These are phyloP conservation scores for Phytophthora citrophthora DNA, from an alignment of 352 stramenopile species.

Conservation along the genomic window DNA sequence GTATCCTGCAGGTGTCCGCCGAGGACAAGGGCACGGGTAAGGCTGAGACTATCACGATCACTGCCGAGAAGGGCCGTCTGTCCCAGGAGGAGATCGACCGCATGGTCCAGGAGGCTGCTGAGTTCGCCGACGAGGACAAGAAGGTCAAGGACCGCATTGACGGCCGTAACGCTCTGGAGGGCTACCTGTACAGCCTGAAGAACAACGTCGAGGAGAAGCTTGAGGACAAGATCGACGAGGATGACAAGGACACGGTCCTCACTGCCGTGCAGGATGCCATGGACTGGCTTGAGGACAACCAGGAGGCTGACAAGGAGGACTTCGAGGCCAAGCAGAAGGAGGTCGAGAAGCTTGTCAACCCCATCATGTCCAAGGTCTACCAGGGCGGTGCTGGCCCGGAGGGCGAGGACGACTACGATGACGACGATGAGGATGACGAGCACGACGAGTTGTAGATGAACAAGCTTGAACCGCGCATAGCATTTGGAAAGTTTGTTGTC, in stretches of 20 bases:
- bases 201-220: slow-evolving; percentile 95
- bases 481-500: slow-evolving; percentile 42
- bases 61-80: slow-evolving; percentile 98
- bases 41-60: slow-evolving; percentile 98
- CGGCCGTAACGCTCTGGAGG: slow-evolving; percentile 96
- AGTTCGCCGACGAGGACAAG: slow-evolving; percentile 99
- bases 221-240: slow-evolving; percentile 95
- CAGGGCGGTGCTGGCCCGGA: slow-evolving; percentile 71
- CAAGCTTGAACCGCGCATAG: slow-evolving; percentile 19
- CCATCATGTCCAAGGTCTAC: slow-evolving; percentile 99
- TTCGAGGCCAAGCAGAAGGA: slow-evolving; percentile 99
- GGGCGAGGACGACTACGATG: slow-evolving; percentile 73
- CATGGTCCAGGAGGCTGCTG: slow-evolving; percentile 98
- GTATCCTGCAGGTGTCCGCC: slow-evolving; percentile 98
- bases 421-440: slow-evolving; percentile 86
- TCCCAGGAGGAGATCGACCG: slow-evolving; percentile 99
- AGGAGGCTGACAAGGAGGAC: slow-evolving; percentile 98
- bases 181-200: slow-evolving; percentile 97
- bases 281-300: slow-evolving; percentile 99
- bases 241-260: slow-evolving; percentile 91
- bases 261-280: slow-evolving; percentile 97
- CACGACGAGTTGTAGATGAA: slow-evolving; percentile 96
- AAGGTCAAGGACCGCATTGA: slow-evolving; percentile 97
- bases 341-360: slow-evolving; percentile 98
- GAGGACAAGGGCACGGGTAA: slow-evolving; percentile 99